Evolutionary conservation across 768 basidiomycete genomes (phyloP).

Genomic region (Scleroderma citrinum): DNA sequence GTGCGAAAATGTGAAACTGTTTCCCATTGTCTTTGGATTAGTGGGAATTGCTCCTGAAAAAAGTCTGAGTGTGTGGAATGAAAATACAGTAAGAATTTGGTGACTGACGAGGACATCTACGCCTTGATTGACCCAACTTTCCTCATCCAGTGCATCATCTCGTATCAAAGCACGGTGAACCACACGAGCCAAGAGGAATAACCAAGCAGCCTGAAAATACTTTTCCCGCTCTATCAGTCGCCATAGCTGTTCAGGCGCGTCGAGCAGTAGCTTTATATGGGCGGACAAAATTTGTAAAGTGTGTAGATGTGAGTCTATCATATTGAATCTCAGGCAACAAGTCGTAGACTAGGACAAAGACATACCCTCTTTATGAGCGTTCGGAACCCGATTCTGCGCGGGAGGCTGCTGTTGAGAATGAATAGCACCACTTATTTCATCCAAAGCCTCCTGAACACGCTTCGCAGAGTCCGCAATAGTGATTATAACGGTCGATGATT

Average conservation of each 20-base stretch:
- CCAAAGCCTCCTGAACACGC: slow-evolving; percentile 55
- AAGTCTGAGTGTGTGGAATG: neutral
- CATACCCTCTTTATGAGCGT: slow-evolving; percentile 40
- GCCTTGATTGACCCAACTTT: slow-evolving; percentile 51
- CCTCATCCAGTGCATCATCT: slow-evolving; percentile 60
- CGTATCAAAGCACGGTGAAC: slow-evolving; percentile 70
- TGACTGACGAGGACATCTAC: slow-evolving; percentile 52
- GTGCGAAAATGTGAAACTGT: slow-evolving; percentile 78
- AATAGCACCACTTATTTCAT: slow-evolving; percentile 55
- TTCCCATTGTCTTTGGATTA: slow-evolving; percentile 93
- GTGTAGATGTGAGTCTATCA: slow-evolving; percentile 59
- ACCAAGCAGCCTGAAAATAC: slow-evolving; percentile 80
- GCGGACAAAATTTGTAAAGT: slow-evolving; percentile 73
- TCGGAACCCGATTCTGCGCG: slow-evolving; percentile 35
- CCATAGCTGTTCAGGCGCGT: slow-evolving; percentile 91
- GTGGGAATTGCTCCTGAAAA: slow-evolving; percentile 73
- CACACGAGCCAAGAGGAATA: slow-evolving; percentile 81
- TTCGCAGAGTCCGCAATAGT: slow-evolving; percentile 65
- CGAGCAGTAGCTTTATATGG: slow-evolving; percentile 85
- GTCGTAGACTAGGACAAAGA: neutral
- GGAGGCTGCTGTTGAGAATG: slow-evolving; percentile 41
- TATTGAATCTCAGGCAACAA: neutral
- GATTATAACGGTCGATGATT: slow-evolving; percentile 82
- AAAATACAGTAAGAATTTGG: slow-evolving; percentile 11
- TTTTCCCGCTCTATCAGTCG: slow-evolving; percentile 73